phyloP scores from a whole-genome alignment of 352 stramenopile species.

The Globisporangium okanoganense region DNA sequence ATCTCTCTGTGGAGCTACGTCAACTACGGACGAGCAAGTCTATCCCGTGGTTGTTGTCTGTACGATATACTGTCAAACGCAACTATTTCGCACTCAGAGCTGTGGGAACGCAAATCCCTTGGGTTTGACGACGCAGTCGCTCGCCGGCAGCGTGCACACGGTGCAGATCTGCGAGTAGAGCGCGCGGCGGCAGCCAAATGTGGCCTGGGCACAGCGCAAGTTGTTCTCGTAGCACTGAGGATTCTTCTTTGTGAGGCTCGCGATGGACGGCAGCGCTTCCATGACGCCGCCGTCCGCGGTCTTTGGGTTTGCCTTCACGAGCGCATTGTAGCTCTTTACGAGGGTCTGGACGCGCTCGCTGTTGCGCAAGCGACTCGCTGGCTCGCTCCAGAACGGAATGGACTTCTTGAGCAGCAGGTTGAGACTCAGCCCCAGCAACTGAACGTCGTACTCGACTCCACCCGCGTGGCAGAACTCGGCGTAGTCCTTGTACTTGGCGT shows the following conservation, averaged over 20 bases:
- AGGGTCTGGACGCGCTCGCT: conserved; percentile 35
- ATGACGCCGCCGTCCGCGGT: conserved; percentile 40
- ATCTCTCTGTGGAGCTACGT: too few species aligned
- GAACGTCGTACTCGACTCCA: conserved; percentile 48
- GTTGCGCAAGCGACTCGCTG: conserved; percentile 39
- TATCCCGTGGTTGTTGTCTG: too few species aligned
- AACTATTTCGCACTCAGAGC: not conserved
- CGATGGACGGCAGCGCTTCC: conserved; percentile 38
- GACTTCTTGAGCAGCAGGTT: conserved; percentile 27
- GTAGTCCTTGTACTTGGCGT: conserved; percentile 39
- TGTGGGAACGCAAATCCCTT: conserved; percentile 3
- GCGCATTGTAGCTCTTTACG: conserved; percentile 39
- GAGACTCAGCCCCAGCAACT: conserved; percentile 12
- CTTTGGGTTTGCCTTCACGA: conserved; percentile 23
- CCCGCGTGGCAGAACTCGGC: conserved; percentile 53
- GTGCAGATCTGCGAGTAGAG: conserved; percentile 61
- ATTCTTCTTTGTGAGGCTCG: conserved; percentile 33
- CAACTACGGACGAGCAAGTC: too few species aligned
- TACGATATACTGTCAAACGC: too few species aligned
- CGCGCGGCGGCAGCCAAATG: conserved; percentile 49
- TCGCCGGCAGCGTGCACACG: conserved; percentile 27
- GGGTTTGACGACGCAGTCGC: conserved; percentile 36
- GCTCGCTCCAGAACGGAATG: conserved; percentile 68
- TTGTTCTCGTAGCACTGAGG: conserved; percentile 65
- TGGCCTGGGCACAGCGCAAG: conserved; percentile 30